These are phyloP conservation scores for Ascomycota sp. DNA, from an alignment of 2,329 filamentous ascomycete species.

Conservation along the genomic window DNA sequence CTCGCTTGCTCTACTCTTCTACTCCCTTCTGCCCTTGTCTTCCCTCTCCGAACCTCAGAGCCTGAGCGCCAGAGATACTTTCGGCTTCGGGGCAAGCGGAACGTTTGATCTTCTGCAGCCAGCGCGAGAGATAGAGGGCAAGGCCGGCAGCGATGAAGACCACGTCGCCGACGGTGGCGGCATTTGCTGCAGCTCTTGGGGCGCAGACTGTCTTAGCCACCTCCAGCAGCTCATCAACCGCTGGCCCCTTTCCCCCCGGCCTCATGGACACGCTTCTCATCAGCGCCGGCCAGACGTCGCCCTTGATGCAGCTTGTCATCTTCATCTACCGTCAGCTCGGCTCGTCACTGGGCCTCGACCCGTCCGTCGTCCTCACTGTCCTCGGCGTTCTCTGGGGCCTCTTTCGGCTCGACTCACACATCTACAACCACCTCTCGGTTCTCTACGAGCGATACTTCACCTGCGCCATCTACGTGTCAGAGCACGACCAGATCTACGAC, in stretches of 20 bases:
- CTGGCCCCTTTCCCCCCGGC: slow-evolving; percentile 7
- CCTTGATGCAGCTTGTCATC: slow-evolving; percentile 18
- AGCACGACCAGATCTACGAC: slow-evolving; percentile 32
- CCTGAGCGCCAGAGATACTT: too few relatives aligned
- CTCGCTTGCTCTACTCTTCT: too few relatives aligned
- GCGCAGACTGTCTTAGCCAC: too few relatives aligned
- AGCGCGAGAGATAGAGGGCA: too few relatives aligned
- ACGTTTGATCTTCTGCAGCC: too few relatives aligned
- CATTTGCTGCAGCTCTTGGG: too few relatives aligned
- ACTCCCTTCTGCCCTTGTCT: too few relatives aligned
- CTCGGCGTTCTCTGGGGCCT: slow-evolving; percentile 25
- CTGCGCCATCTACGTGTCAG: slow-evolving; percentile 28
- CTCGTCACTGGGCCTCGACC: slow-evolving; percentile 23
- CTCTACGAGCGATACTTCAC: slow-evolving; percentile 24
- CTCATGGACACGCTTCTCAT: slow-evolving; percentile 22
- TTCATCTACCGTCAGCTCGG: slow-evolving; percentile 24
- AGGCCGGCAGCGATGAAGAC: too few relatives aligned
- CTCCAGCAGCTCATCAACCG: background rate
- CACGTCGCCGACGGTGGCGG: too few relatives aligned
- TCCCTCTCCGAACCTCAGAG: too few relatives aligned
- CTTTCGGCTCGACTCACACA: slow-evolving; percentile 14
- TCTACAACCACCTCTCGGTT: slow-evolving; percentile 12
- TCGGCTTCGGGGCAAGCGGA: too few relatives aligned
- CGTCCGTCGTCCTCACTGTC: slow-evolving; percentile 21
- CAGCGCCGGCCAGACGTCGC: slow-evolving; percentile 21